These are phyloP conservation scores for Diphasiastrum complanatum DNA, from an alignment of 83 land plant species.

Conservation along the genomic window DNA sequence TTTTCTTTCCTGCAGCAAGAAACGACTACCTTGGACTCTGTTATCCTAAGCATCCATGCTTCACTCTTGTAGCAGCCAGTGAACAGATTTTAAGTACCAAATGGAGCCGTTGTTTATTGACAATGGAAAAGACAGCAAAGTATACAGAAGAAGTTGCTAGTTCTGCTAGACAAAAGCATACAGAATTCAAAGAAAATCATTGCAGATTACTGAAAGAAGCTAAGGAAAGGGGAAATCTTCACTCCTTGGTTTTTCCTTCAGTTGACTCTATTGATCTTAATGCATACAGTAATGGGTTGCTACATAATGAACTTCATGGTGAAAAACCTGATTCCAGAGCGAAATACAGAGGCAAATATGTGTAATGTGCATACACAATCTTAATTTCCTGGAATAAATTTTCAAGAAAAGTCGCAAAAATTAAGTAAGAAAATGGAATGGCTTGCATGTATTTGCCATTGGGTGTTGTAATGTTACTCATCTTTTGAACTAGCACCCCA, in stretches of 20 bases:
- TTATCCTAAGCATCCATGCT: constrained; percentile 81
- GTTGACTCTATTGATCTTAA: constrained; percentile 21
- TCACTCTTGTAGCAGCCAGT: constrained; percentile 48
- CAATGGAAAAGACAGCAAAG: constrained; percentile 71
- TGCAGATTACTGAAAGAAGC: constrained; percentile 66
- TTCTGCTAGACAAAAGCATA: constrained; percentile 51
- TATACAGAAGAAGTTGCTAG: constrained; percentile 61
- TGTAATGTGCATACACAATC: no score
- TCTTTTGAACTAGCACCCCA: no score
- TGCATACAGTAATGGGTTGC: constrained; percentile 10
- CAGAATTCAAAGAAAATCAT: constrained; percentile 80
- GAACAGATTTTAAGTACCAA: constrained; percentile 91
- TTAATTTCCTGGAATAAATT: no score
- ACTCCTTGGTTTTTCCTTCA: constrained; percentile 61
- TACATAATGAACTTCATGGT: constrained; percentile 30
- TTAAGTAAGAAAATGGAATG: no score
- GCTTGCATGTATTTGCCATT: no score
- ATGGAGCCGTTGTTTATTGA: constrained; percentile 74
- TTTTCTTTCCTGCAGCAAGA: constrained; percentile 71
- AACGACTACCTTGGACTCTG: constrained; percentile 45
- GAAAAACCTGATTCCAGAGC: constrained; percentile 42
- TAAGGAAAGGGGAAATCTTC: constrained; percentile 53
- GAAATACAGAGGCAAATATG: constrained; percentile 88
- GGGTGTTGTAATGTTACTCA: no score
- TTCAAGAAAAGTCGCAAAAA: no score